Evolutionary conservation across 306 rosid genomes (phyloP).

Genomic region (Alnus glutinosa): DNA sequence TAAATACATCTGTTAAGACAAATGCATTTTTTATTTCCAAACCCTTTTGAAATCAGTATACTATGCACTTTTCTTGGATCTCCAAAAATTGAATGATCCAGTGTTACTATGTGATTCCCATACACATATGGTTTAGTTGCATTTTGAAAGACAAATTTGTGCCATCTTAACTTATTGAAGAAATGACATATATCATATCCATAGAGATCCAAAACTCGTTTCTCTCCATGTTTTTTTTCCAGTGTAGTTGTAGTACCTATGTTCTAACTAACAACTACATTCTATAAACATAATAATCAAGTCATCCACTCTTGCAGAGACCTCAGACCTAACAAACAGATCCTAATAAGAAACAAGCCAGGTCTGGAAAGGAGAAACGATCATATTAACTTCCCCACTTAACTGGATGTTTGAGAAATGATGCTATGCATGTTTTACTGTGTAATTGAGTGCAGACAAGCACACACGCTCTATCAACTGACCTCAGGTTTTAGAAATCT

Average conservation of each 20-base stretch:
- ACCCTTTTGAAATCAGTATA: slow-evolving; percentile 6
- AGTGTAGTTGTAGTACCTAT: background rate
- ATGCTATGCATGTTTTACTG: background rate
- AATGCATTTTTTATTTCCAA: slow-evolving; percentile 11
- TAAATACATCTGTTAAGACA: slow-evolving; percentile 1
- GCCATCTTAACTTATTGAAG: background rate
- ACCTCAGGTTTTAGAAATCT: background rate
- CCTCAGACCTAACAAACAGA: background rate
- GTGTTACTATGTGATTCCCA: background rate
- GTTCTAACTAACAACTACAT: background rate
- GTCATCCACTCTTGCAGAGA: background rate
- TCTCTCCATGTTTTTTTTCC: background rate
- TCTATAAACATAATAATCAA: background rate
- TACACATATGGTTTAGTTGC: background rate
- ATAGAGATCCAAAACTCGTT: background rate
- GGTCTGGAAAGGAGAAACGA: background rate
- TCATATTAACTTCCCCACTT: background rate
- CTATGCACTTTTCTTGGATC: background rate
- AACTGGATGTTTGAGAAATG: background rate
- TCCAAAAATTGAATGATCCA: background rate
- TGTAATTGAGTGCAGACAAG: background rate
- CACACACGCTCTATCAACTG: background rate
- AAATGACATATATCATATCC: background rate
- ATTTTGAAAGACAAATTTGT: background rate
- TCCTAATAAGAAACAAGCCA: background rate